Evolutionary conservation across 805 yeast genomes (phyloP), one percentile per base, ranked within the genome.

Genomic region (Priceomyces fermenticarens): DNA sequence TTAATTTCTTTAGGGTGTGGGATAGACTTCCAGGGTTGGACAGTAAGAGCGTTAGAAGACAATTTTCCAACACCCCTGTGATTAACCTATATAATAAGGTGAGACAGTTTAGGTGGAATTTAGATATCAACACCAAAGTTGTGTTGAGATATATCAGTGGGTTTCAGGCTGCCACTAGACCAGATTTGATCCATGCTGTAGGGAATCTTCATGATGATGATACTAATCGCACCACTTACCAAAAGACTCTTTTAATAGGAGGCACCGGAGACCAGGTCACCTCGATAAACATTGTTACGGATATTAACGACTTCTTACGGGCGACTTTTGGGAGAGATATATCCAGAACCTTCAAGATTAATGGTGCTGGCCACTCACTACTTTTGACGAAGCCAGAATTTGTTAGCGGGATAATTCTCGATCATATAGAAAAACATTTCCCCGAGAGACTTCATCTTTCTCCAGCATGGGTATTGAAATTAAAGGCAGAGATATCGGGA

Each of bases 21-120:
- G 90, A 85, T 58, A 69, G 91, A 34, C 48, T 66, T 29, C 83
- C 80, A 17, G 95, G 89, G 2, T 57, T 83, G 14, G 55, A 69
- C 27, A 82, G 89, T 20, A 48, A 60, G 3, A 79, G 87, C 34
- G 88, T 85, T n/a, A 50, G 55, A 15, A 64, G 85, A 13, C 81
- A 80, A 65, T 63, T 83, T 2, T 50, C 57, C 4, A 41, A 43
- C 4, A 63, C 62, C 14, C 48, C 57, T 10, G 33, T 44, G 10
- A 48, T 60, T 31, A 60, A 65, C 26, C 51, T 67, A 12, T 67
- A 62, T 49, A 70, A 72, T 36, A 72, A 78, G 38, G 54, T 73
- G 33, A 64, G 80, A 13, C 95, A 85, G 57, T 67, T 85, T 30
- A 62, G 88, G 36, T 81, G 87, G 83, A 85, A 86, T 55, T 52